Evolutionary conservation across 371 early-diverging fungal genomes (phyloP).

Genomic region (Nematocida sp.): DNA sequence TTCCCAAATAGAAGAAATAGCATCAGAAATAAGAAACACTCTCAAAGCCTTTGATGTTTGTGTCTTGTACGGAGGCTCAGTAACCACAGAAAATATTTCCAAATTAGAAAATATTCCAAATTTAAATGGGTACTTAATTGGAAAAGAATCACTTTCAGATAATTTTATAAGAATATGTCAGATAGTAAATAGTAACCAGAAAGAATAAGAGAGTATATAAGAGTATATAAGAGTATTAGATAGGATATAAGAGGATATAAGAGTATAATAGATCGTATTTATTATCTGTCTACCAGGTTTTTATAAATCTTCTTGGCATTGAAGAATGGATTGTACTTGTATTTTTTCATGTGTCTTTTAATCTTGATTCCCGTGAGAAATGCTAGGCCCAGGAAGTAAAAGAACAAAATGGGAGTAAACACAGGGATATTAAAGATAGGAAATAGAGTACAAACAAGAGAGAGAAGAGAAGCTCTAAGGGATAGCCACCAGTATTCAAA

Average conservation of each 20-base stretch:
- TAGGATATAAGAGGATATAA: neutral
- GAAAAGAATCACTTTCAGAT: constrained; percentile 83
- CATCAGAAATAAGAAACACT: constrained; percentile 43
- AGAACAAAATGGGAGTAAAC: constrained; percentile 71
- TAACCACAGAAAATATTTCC: constrained; percentile 76
- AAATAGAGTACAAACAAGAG: constrained; percentile 59
- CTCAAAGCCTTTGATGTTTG: constrained; percentile 42
- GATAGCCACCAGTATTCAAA: constrained; percentile 84
- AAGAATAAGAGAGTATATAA: too few relatives aligned
- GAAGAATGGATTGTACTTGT: constrained; percentile 90
- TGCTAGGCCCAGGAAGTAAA: constrained; percentile 88
- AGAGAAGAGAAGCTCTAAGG: constrained; percentile 30
- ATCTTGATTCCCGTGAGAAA: constrained; percentile 85
- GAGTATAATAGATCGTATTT: neutral
- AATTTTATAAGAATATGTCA: constrained; percentile 60
- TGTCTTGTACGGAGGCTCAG: constrained; percentile 89
- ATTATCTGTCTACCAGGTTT: constrained; percentile 31
- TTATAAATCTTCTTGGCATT: constrained; percentile 76
- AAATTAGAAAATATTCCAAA: constrained; percentile 69
- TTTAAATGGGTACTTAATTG: constrained; percentile 96
- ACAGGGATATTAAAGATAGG: constrained; percentile 85
- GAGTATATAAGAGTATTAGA: neutral
- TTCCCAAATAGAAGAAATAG: constrained; percentile 68
- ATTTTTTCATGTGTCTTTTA: constrained; percentile 90
- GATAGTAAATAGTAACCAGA: neutral